Conservation (phyloP, 192 early-diverging fungal species). For the Coemansia javaensis region DNA sequence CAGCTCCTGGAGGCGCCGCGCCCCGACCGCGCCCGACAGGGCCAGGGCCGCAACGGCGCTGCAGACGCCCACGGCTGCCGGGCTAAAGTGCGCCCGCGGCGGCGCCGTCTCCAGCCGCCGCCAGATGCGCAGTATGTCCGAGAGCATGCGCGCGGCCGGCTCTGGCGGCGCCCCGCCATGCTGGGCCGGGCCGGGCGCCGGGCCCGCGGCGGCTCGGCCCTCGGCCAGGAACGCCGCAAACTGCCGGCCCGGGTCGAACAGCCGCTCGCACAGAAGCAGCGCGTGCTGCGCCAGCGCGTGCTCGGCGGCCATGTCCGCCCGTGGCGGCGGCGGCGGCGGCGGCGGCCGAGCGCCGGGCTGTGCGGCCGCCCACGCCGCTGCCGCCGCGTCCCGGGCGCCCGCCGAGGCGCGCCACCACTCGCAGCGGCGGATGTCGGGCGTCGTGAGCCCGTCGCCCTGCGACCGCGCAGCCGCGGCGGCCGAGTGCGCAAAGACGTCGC, state of each 20-base stretch:
- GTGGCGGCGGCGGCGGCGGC: no score
- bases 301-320: neutral
- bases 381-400: neutral
- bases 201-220: neutral
- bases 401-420: slow-evolving; percentile 6
- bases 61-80: slow-evolving; percentile 9
- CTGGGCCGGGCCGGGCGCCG: neutral
- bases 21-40: slow-evolving; percentile 10
- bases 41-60: slow-evolving; percentile 13
- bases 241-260: slow-evolving; percentile 17
- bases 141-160: neutral
- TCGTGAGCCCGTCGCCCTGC: neutral
- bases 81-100: slow-evolving; percentile 15
- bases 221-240: neutral
- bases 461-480: neutral
- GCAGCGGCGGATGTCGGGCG: slow-evolving; percentile 18
- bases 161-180: neutral
- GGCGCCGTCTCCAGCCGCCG: slow-evolving; percentile 10
- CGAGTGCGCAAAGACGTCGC: slow-evolving; percentile 10
- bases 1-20: slow-evolving; percentile 4
- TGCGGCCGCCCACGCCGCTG: neutral
- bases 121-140: slow-evolving; percentile 11
- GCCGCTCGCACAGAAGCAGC: slow-evolving; percentile 4
- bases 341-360: no score
- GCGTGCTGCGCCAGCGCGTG: slow-evolving; percentile 11